phyloP scores from a whole-genome alignment of 768 basidiomycete genomes.

The Paxillus involutus region DNA sequence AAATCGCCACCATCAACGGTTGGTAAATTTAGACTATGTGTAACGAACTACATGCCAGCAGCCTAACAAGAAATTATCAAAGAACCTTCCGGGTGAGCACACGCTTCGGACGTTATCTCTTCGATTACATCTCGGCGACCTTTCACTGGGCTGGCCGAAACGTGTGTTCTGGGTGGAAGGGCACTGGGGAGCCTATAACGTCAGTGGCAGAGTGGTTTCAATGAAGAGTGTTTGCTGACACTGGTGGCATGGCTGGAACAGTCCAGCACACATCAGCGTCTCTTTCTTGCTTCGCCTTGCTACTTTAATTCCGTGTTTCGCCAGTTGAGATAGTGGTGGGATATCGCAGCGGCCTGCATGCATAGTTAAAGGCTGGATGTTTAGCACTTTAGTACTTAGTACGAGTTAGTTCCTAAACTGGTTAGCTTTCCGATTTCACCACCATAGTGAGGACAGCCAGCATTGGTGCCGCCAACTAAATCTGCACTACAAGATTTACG shows the following conservation, averaged over 20 bases:
- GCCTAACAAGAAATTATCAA: not conserved
- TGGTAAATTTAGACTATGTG: too few relatives aligned
- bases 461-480: not conserved
- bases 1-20: too few relatives aligned
- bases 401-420: constrained; percentile 19
- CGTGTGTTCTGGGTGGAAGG: too few relatives aligned
- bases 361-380: too few relatives aligned
- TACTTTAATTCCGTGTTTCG: not conserved
- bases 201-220: not conserved
- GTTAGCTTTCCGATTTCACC: constrained; percentile 12
- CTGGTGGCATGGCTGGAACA: not conserved
- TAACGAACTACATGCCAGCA: not conserved
- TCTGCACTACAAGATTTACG: not conserved
- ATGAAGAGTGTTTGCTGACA: too few relatives aligned
- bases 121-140: not conserved
- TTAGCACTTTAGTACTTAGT: too few relatives aligned
- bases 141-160: too few relatives aligned
- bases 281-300: not conserved
- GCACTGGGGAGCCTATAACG: too few relatives aligned
- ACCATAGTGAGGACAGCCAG: too few relatives aligned
- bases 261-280: not conserved
- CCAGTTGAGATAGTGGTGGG: constrained; percentile 6
- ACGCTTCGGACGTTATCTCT: not conserved
- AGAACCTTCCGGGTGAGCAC: not conserved
- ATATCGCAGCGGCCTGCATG: constrained; percentile 1